These are phyloP conservation scores for Aspergillus versicolor DNA, from an alignment of 2,329 filamentous ascomycete genomes.

Conservation along the genomic window DNA sequence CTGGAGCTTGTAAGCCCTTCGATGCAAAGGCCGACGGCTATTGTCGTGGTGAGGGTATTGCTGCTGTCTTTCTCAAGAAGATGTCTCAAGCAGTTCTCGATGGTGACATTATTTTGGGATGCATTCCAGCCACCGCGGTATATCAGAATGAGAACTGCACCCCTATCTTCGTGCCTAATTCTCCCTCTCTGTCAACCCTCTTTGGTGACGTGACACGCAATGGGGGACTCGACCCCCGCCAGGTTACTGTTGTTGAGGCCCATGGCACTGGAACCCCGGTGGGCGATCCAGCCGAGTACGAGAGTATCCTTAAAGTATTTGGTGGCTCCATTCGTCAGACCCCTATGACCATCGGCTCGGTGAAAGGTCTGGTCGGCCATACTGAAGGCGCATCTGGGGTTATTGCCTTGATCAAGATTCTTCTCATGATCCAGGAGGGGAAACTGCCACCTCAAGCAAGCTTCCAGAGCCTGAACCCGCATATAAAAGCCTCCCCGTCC, in stretches of 20 bases:
- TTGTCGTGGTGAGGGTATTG: constrained; percentile 50
- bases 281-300: constrained; percentile 32
- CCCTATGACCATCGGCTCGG: constrained; percentile 26
- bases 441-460: constrained; percentile 30
- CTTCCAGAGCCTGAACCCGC: constrained; percentile 23
- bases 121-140: constrained; percentile 31
- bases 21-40: constrained; percentile 52
- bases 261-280: constrained; percentile 34
- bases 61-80: constrained; percentile 47
- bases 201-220: constrained; percentile 27
- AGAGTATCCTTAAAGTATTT: constrained; percentile 22
- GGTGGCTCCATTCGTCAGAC: constrained; percentile 10
- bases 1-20: constrained; percentile 50
- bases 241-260: constrained; percentile 33
- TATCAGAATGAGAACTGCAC: constrained; percentile 35
- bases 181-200: constrained; percentile 26
- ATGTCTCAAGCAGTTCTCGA: constrained; percentile 48
- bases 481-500: constrained; percentile 13
- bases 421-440: constrained; percentile 29
- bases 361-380: constrained; percentile 38
- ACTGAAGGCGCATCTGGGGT: constrained; percentile 33
- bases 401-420: constrained; percentile 27
- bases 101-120: constrained; percentile 45
- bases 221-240: constrained; percentile 19
- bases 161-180: constrained; percentile 19